Conservation (phyloP, 495 filamentous ascomycete genomes). For the Annulohypoxylon bovei region DNA sequence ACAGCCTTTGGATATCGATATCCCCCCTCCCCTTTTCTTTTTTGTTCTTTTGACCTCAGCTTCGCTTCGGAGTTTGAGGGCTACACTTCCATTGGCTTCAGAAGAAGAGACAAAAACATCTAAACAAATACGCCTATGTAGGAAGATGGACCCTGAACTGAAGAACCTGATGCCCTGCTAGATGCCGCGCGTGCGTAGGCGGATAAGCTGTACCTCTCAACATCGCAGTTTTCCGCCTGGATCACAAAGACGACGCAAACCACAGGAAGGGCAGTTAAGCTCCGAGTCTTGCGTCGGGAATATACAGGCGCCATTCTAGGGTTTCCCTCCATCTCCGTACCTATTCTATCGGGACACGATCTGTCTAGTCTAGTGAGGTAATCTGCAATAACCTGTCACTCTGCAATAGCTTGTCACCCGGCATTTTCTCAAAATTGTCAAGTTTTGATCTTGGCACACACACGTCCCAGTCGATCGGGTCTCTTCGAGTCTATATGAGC, state of each 20-base stretch:
- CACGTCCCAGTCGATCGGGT: constrained; percentile 19
- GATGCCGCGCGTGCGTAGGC: constrained; percentile 28
- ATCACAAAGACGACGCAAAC: constrained; percentile 17
- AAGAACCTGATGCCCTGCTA: constrained; percentile 8
- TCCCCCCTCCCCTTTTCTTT: constrained; percentile 10
- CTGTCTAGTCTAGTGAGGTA: not conserved
- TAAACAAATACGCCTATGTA: not conserved
- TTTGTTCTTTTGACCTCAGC: constrained; percentile 10
- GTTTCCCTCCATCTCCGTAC: not conserved
- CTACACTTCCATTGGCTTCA: constrained; percentile 10
- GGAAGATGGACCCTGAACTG: not conserved
- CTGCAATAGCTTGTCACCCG: not conserved
- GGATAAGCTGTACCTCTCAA: constrained; percentile 21
- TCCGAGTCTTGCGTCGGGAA: constrained; percentile 33
- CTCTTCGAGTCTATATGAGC: constrained; percentile 3
- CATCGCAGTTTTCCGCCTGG: constrained; percentile 20
- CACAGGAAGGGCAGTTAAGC: constrained; percentile 33
- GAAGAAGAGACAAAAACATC: not conserved
- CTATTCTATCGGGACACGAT: constrained; percentile 12
- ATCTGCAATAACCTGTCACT: constrained; percentile 7
- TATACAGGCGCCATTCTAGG: constrained; percentile 13
- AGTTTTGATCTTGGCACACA: constrained; percentile 20
- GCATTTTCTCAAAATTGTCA: constrained; percentile 2
- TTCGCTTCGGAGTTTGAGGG: constrained; percentile 11
- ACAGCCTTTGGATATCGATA: constrained; percentile 10